Conservation (phyloP, 257 asterid genomes). For the Solanum lycopersicoides region DNA sequence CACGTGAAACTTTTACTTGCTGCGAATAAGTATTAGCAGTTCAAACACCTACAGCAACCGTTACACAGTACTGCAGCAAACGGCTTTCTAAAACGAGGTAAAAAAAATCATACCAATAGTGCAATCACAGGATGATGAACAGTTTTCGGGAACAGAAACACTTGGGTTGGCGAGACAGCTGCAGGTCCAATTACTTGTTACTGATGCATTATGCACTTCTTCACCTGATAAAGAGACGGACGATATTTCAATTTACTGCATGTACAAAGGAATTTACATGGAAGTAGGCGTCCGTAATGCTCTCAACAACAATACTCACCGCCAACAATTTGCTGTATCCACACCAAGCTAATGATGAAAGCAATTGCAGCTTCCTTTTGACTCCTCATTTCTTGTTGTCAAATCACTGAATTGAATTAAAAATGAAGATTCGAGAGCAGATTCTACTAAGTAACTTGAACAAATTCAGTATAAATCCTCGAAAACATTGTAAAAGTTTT, state of each 20-base stretch:
- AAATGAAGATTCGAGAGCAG: background rate
- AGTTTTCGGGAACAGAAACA: conserved; percentile 28
- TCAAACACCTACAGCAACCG: background rate
- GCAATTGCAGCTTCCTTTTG: conserved; percentile 25
- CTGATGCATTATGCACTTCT: conserved; percentile 31
- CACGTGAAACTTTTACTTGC: background rate
- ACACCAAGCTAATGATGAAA: conserved; percentile 29
- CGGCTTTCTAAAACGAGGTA: background rate
- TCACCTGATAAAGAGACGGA: conserved; percentile 1
- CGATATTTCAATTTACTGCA: background rate
- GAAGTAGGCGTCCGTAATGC: background rate
- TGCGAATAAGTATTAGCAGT: background rate
- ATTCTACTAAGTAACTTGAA: background rate
- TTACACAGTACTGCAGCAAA: background rate
- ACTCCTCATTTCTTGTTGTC: conserved; percentile 36
- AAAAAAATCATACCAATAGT: conserved; percentile 43
- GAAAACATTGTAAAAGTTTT: background rate
- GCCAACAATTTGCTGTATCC: conserved; percentile 40
- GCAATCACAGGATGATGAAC: conserved; percentile 84
- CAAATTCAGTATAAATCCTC: background rate
- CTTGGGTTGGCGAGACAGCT: conserved; percentile 43
- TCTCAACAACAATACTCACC: conserved; percentile 33
- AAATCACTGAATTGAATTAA: conserved; percentile 11
- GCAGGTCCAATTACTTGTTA: conserved; percentile 63
- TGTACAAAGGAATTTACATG: background rate